These are phyloP conservation scores for Chlamydomonas eustigma DNA, from an alignment of 139 green algal species.

Conservation along the genomic window DNA sequence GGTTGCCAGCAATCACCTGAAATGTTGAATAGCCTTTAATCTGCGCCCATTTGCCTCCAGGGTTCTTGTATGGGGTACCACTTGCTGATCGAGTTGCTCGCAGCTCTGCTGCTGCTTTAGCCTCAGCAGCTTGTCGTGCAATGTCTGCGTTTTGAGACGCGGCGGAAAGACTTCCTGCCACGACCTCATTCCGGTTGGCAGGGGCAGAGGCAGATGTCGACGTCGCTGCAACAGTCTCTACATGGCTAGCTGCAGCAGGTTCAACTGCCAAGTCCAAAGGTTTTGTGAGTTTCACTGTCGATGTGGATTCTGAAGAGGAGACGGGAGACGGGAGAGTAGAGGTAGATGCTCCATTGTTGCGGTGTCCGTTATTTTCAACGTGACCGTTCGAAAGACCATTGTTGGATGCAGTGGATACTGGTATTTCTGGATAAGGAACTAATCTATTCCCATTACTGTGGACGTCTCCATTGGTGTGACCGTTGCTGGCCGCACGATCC, in stretches of 20 bases:
- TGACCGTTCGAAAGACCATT: background rate
- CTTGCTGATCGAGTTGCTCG: conserved; percentile 29
- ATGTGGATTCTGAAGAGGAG: too few relatives aligned
- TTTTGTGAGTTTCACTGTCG: background rate
- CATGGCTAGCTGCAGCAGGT: background rate
- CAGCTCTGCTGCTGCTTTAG: background rate
- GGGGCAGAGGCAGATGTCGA: too few relatives aligned
- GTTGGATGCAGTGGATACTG: background rate
- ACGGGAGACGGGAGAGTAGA: too few relatives aligned
- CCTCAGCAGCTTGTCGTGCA: background rate
- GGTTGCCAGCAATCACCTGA: too few relatives aligned
- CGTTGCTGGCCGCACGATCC: background rate
- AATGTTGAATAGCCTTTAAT: conserved; percentile 66
- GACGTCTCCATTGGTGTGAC: background rate
- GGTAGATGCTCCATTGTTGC: background rate
- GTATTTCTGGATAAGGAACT: background rate
- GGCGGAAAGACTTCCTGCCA: background rate
- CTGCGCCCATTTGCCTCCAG: conserved; percentile 67
- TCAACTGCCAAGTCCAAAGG: background rate
- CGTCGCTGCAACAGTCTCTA: conserved; percentile 15
- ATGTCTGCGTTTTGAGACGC: conserved; percentile 8
- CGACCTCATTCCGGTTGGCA: too few relatives aligned
- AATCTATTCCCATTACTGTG: background rate
- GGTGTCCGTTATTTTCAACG: background rate
- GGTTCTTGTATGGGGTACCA: conserved; percentile 59